Percentiles rank a stretch among this genome's conserved stretches.
Conservation (phyloP, 2,329 filamentous ascomycete species). For the Apiospora kogelbergensis region DNA sequence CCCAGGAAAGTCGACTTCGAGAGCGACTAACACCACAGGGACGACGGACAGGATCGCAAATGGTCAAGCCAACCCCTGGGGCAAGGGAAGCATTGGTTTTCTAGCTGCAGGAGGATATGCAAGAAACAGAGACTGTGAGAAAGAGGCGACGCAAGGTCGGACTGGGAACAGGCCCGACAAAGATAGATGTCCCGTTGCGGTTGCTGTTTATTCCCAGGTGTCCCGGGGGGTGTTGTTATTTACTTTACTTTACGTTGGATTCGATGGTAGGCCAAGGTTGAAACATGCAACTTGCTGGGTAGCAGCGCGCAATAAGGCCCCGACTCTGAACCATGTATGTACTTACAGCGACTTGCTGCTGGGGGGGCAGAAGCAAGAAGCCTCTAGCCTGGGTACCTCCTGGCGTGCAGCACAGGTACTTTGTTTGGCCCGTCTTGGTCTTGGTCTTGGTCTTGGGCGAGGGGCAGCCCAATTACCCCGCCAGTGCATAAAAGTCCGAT, state of each 20-base stretch:
- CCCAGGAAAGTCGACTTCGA: constrained; percentile 4
- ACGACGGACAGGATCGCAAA: not conserved
- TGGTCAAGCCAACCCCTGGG: not conserved
- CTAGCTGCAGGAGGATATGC: not conserved
- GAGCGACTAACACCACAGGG: constrained; percentile 6
- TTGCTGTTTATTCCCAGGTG: constrained; percentile 7
- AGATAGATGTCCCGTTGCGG: not conserved
- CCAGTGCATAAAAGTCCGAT: constrained; percentile 3
- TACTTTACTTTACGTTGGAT: constrained; percentile 1
- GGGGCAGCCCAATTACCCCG: constrained; percentile 3
- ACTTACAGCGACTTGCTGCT: not conserved
- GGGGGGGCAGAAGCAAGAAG: no score
- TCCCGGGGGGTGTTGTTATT: constrained; percentile 5
- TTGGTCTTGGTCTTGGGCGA: not conserved
- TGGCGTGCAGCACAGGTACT: not conserved
- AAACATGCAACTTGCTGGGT: constrained; percentile 5
- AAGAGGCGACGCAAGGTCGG: not conserved
- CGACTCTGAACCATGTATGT: no score
- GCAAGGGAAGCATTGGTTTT: not conserved
- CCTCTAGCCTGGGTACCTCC: no score
- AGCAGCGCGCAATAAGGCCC: constrained; percentile 3
- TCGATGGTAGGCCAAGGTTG: not conserved
- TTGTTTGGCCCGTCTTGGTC: no score
- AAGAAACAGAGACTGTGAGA: not conserved
- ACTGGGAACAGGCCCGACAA: not conserved